These are phyloP conservation scores for Amniculicola lignicola DNA, from an alignment of 495 filamentous ascomycete species.

Conservation along the genomic window DNA sequence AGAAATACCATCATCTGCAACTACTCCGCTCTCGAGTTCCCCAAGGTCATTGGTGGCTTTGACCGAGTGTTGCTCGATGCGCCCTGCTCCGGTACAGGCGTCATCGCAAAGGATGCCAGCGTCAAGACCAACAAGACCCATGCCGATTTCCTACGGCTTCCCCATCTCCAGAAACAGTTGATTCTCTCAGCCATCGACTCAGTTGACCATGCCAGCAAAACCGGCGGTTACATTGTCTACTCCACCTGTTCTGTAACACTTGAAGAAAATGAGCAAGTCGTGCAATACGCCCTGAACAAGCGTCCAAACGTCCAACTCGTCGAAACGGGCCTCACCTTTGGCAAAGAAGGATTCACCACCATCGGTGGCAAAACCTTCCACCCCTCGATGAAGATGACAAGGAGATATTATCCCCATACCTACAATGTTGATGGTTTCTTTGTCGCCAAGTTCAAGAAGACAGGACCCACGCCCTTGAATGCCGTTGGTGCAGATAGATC, in stretches of 20 bases:
- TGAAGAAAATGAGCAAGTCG: conserved; percentile 90
- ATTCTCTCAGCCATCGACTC: conserved; percentile 92
- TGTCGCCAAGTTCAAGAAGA: conserved; percentile 95
- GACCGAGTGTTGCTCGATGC: conserved; percentile 80
- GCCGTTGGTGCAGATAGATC: conserved; percentile 48
- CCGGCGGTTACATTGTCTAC: conserved; percentile 91
- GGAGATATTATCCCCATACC: conserved; percentile 88
- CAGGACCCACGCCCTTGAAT: conserved; percentile 62
- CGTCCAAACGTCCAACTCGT: conserved; percentile 92
- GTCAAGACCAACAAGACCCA: conserved; percentile 98
- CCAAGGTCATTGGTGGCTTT: conserved; percentile 90
- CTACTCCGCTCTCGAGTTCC: conserved; percentile 89
- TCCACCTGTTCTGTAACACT: conserved; percentile 90
- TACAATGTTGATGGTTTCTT: conserved; percentile 98
- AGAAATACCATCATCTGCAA: conserved; percentile 94
- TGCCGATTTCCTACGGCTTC: conserved; percentile 84
- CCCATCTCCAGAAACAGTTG: conserved; percentile 91
- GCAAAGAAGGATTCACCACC: conserved; percentile 81
- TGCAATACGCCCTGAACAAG: conserved; percentile 85
- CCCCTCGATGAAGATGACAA: conserved; percentile 75
- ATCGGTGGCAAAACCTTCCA: conserved; percentile 90
- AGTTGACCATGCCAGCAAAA: conserved; percentile 78
- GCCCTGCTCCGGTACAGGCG: conserved; percentile 77
- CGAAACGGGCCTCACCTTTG: conserved; percentile 88
- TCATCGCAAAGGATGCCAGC: conserved; percentile 90